Evolutionary conservation across 148 eudicot genomes (phyloP).

Genomic region (Chenopodium quinoa): DNA sequence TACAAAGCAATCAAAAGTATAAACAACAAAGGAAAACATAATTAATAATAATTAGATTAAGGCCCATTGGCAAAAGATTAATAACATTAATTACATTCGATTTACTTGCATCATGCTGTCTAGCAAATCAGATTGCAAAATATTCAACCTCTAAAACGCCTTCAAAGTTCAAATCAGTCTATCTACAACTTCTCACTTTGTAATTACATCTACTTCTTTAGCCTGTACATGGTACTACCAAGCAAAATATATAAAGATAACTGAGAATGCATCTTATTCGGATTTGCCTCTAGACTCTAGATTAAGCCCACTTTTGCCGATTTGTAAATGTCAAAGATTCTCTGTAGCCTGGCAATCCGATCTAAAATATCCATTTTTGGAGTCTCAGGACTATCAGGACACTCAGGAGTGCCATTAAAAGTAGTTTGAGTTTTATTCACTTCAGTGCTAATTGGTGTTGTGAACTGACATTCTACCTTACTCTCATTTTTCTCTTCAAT

Average conservation of each 20-base stretch:
- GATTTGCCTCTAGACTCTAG: not conserved
- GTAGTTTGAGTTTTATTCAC: not conserved
- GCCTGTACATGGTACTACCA: not conserved
- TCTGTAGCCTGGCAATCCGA: slow-evolving; percentile 19
- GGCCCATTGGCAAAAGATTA: no score
- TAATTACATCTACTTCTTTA: not conserved
- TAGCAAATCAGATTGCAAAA: not conserved
- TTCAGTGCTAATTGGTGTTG: not conserved
- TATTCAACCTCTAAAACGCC: not conserved
- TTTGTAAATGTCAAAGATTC: not conserved
- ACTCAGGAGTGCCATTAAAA: not conserved
- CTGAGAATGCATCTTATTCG: not conserved
- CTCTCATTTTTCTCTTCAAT: slow-evolving; percentile 5
- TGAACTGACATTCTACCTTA: not conserved
- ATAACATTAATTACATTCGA: not conserved
- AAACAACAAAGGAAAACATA: not conserved
- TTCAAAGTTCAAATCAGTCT: no score
- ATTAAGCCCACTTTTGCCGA: not conserved
- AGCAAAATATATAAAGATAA: not conserved
- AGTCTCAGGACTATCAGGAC: not conserved
- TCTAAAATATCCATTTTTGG: slow-evolving; percentile 2
- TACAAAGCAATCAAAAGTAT: not conserved
- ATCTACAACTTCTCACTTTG: not conserved
- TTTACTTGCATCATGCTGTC: not conserved
- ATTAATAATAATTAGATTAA: no score